Percentiles rank a stretch among this genome's conserved stretches.
phyloP scores from a whole-genome alignment of 192 early-diverging fungal genomes.

The Coemansia sp. region DNA sequence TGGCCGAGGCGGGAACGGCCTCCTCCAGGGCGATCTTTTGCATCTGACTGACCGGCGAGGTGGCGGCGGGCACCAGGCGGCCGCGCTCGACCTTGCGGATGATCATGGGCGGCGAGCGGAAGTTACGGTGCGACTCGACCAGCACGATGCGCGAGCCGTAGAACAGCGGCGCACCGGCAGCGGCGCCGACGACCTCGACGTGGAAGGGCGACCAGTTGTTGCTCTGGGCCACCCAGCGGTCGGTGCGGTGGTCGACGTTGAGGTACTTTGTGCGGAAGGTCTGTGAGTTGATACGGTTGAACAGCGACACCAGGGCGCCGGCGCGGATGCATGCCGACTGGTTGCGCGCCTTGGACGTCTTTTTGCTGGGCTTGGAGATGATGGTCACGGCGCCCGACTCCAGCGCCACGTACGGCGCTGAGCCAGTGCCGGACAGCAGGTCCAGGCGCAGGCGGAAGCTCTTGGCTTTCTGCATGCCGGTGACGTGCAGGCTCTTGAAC shows the following conservation, averaged over 20 bases:
- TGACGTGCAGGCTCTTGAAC: conserved; percentile 76
- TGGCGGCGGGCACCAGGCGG: conserved; percentile 57
- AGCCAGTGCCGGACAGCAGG: conserved; percentile 16
- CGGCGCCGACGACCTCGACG: conserved; percentile 21
- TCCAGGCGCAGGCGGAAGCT: conserved; percentile 69
- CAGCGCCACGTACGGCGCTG: conserved; percentile 53
- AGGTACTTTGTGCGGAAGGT: conserved; percentile 86
- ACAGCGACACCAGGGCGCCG: conserved; percentile 74
- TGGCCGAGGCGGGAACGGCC: conserved; percentile 17
- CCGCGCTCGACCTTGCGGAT: conserved; percentile 80
- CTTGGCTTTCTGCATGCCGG: conserved; percentile 76
- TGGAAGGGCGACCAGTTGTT: conserved; percentile 52
- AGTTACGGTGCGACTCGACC: conserved; percentile 59
- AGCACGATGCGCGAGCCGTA: conserved; percentile 75
- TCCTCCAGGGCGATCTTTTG: conserved; percentile 72
- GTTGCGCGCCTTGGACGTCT: conserved; percentile 80
- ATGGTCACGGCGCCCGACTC: conserved; percentile 74
- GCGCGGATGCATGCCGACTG: conserved; percentile 71
- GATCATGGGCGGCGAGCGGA: conserved; percentile 64
- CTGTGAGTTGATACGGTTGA: conserved; percentile 91
- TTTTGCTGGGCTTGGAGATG: conserved; percentile 92
- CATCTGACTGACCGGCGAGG: conserved; percentile 78
- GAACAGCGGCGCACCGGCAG: conserved; percentile 21
- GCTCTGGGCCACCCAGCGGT: conserved; percentile 49
- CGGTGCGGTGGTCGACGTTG: conserved; percentile 52